These are phyloP conservation scores for Ceratobasidium sp. DNA, from an alignment of 1,284 basidiomycete species.

Conservation along the genomic window DNA sequence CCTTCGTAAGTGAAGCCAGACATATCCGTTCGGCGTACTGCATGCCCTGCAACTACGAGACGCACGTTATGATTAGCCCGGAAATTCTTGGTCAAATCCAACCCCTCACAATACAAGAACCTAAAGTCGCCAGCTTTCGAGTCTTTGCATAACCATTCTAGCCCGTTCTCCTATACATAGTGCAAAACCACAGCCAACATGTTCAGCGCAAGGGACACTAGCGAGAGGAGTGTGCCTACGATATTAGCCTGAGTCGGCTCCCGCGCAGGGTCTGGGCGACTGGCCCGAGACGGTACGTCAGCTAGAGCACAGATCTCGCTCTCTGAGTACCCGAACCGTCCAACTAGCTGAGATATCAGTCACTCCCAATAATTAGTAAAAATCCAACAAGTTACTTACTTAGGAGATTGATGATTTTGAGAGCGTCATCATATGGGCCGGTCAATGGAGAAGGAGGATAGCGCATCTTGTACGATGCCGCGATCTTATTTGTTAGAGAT, in stretches of 20 bases:
- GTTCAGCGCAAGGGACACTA: no score
- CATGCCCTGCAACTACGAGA: no score
- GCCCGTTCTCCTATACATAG: background rate
- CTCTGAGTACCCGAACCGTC: background rate
- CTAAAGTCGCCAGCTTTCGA: no score
- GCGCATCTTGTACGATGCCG: background rate
- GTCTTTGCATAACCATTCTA: background rate
- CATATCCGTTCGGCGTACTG: no score
- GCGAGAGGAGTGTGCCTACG: background rate
- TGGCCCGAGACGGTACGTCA: background rate
- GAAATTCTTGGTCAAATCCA: no score
- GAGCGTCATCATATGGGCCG: background rate
- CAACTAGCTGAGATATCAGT: background rate
- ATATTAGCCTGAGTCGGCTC: background rate
- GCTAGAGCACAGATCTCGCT: background rate
- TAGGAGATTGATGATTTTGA: background rate
- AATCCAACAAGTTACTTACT: background rate
- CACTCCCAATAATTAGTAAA: background rate
- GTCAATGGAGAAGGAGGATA: background rate
- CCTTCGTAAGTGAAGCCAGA: no score
- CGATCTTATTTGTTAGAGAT: background rate
- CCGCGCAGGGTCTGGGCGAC: background rate
- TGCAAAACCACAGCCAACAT: no score
- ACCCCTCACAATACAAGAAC: no score
- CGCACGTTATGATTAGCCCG: no score